These are phyloP conservation scores for Neurospora sp. DNA, from an alignment of 495 filamentous ascomycete species.

Conservation along the genomic window DNA sequence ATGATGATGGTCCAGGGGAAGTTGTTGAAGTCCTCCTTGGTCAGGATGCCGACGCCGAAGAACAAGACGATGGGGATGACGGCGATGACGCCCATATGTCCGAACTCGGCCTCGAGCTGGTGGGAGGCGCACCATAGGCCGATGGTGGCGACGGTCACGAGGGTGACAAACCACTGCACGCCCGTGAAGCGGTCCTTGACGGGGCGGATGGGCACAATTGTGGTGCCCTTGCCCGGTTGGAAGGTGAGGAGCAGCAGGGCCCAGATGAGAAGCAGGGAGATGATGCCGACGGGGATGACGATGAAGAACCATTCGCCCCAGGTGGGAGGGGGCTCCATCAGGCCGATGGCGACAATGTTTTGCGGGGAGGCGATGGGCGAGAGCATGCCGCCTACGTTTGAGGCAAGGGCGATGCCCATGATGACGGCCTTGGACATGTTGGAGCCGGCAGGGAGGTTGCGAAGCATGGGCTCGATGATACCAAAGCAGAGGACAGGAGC, in stretches of 20 bases:
- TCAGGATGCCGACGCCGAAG: conserved; percentile 94
- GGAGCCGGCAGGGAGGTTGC: conserved; percentile 82
- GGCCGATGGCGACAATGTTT: conserved; percentile 91
- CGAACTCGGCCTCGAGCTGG: conserved; percentile 76
- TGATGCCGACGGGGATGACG: conserved; percentile 81
- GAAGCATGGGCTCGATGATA: conserved; percentile 91
- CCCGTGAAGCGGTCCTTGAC: conserved; percentile 83
- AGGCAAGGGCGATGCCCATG: conserved; percentile 88
- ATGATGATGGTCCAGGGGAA: conserved; percentile 99
- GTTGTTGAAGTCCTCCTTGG: conserved; percentile 99
- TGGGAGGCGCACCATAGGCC: conserved; percentile 86
- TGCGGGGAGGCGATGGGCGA: conserved; percentile 95
- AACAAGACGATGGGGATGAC: conserved; percentile 93
- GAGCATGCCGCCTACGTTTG: conserved; percentile 91
- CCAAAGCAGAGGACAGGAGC: conserved; percentile 97
- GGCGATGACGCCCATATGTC: conserved; percentile 97
- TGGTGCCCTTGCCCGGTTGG: conserved; percentile 70
- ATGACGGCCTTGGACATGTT: conserved; percentile 92
- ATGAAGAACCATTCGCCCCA: conserved; percentile 98
- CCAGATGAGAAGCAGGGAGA: conserved; percentile 88
- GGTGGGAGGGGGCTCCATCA: conserved; percentile 81
- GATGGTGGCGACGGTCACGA: conserved; percentile 81
- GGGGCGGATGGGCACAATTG: conserved; percentile 83
- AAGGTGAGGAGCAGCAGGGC: conserved; percentile 73
- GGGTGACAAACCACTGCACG: conserved; percentile 83